phyloP scores from a whole-genome alignment of 2,329 filamentous ascomycete species.

The Colletotrichum sp. region DNA sequence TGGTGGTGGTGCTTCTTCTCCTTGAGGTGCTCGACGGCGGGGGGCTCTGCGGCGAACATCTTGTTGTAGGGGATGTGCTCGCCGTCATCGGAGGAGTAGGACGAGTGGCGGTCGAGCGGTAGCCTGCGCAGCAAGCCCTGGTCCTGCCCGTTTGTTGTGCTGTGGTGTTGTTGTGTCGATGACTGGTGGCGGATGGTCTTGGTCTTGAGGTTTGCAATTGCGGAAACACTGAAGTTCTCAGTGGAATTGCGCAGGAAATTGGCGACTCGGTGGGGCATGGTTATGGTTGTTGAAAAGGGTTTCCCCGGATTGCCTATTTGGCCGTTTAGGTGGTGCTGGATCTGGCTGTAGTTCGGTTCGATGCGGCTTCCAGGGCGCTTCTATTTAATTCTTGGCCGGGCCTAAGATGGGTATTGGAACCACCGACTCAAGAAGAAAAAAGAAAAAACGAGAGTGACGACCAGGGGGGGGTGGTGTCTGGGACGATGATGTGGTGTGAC shows the following conservation, averaged over 20 bases:
- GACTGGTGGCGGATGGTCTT: slow-evolving; percentile 38
- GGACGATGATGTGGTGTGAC: slow-evolving; percentile 6
- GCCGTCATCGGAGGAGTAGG: slow-evolving; percentile 21
- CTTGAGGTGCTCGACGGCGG: slow-evolving; percentile 21
- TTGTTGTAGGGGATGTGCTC: slow-evolving; percentile 20
- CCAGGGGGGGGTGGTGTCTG: slow-evolving; percentile 4
- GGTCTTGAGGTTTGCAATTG: slow-evolving; percentile 54
- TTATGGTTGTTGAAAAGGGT: slow-evolving; percentile 18
- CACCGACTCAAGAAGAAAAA: neutral
- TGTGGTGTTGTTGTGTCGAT: neutral
- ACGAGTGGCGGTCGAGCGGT: slow-evolving; percentile 13
- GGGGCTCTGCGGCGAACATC: slow-evolving; percentile 18
- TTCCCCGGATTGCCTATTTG: slow-evolving; percentile 8
- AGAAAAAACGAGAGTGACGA: neutral
- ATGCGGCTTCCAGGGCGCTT: slow-evolving; percentile 1
- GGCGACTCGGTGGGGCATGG: slow-evolving; percentile 63
- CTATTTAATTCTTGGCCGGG: slow-evolving; percentile 7
- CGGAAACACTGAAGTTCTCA: slow-evolving; percentile 39
- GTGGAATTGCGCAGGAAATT: slow-evolving; percentile 63
- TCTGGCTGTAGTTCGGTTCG: neutral
- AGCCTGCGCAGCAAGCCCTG: slow-evolving; percentile 9
- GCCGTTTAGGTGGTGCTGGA: neutral
- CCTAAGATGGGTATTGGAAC: slow-evolving; percentile 11
- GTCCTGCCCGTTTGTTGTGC: neutral
- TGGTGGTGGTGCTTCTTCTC: slow-evolving; percentile 41